Conservation (phyloP, 139 green algal species). For the Pedinophyceae sp. region DNA sequence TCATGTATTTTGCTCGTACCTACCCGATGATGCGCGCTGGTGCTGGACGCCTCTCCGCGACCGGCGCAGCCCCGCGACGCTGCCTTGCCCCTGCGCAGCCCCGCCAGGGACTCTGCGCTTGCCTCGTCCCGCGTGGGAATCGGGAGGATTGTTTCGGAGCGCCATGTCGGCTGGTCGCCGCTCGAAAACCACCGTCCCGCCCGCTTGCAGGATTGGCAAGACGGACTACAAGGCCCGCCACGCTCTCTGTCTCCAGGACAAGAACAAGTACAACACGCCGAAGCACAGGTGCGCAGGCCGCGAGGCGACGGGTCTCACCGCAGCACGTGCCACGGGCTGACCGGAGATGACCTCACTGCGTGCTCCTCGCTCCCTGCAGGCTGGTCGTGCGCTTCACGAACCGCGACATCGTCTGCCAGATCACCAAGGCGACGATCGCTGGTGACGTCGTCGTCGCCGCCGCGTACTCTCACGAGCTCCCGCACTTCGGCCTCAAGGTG, state of each 20-base stretch:
- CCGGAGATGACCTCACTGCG: background rate
- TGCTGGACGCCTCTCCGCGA: no score
- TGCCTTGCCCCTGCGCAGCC: no score
- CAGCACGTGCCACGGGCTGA: background rate
- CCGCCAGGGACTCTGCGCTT: no score
- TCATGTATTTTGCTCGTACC: no score
- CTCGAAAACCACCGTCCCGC: no score
- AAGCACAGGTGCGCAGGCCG: conserved; percentile 65
- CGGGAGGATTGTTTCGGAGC: no score
- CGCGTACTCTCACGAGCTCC: conserved; percentile 88
- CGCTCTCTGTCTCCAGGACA: conserved; percentile 87
- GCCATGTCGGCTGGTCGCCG: no score
- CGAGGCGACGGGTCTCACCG: background rate
- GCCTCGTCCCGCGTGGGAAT: no score
- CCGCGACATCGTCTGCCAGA: conserved; percentile 67
- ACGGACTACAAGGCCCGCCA: conserved; percentile 41
- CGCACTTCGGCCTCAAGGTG: conserved; percentile 75
- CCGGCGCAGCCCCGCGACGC: no score
- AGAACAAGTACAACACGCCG: conserved; percentile 99
- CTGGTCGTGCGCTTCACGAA: conserved; percentile 71
- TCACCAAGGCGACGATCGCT: conserved; percentile 83
- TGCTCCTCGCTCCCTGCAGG: conserved; percentile 13
- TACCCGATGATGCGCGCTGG: no score
- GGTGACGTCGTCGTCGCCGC: conserved; percentile 77
- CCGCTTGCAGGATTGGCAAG: background rate